A percentile compares a stretch with the other conserved stretches of the same genome.
phyloP scores from a whole-genome alignment of 2,329 filamentous ascomycete genomes.

The Colletotrichum theobromicola region DNA sequence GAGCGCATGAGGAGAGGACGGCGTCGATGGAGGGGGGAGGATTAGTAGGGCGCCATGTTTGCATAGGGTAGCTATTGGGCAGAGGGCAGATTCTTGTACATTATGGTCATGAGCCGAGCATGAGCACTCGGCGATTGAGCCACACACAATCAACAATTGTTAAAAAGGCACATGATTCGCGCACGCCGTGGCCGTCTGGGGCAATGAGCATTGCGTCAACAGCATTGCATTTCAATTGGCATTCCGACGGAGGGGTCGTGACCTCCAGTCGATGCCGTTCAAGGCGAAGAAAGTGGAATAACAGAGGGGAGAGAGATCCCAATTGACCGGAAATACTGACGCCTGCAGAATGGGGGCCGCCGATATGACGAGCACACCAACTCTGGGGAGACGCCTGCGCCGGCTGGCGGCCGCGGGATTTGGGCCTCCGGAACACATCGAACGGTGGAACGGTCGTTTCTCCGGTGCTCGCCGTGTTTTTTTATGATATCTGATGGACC shows the following conservation, averaged over 20 bases:
- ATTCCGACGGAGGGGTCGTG: neutral
- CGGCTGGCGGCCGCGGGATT: neutral
- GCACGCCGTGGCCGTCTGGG: neutral
- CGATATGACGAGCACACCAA: neutral
- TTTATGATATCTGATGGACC: neutral
- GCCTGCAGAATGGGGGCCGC: slow-evolving; percentile 4
- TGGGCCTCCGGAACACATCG: neutral
- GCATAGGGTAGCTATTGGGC: slow-evolving; percentile 5
- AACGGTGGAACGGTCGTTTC: neutral
- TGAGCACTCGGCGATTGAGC: neutral
- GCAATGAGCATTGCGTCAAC: neutral
- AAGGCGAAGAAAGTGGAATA: slow-evolving; percentile 6
- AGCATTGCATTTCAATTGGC: slow-evolving; percentile 5
- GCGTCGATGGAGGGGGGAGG: neutral
- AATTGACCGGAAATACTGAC: slow-evolving; percentile 2
- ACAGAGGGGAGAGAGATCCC: neutral
- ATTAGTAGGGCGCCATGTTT: neutral
- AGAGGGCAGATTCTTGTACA: slow-evolving; percentile 13
- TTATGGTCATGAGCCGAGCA: neutral
- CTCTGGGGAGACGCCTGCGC: neutral
- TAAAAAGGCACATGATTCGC: neutral
- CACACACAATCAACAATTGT: neutral
- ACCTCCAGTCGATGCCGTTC: slow-evolving; percentile 2
- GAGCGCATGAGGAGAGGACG: neutral
- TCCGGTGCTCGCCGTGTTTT: neutral